Conservation (phyloP, 176 grass and related monocot species). For the Cocos nucifera region DNA sequence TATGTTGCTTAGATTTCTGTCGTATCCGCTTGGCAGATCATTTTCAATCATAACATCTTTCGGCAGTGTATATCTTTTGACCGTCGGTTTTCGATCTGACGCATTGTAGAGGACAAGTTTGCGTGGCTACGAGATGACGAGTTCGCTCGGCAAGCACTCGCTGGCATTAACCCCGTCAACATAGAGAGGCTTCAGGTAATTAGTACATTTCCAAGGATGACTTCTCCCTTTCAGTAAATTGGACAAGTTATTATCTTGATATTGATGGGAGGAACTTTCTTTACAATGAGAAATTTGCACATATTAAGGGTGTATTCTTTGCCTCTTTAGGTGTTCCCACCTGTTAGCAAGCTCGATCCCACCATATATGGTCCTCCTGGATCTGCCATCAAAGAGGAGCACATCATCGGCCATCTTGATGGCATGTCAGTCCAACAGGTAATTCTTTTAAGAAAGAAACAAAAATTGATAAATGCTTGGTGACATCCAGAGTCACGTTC, state of each 20-base stretch:
- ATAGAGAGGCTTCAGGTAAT: slow-evolving; percentile 79
- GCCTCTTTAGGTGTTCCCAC: slow-evolving; percentile 58
- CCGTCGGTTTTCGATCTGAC: background rate
- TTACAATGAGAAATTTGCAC: too few species aligned
- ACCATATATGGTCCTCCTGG: slow-evolving; percentile 61
- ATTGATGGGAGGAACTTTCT: too few species aligned
- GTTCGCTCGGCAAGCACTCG: slow-evolving; percentile 74
- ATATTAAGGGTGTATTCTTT: too few species aligned
- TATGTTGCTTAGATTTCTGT: too few species aligned
- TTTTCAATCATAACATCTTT: background rate
- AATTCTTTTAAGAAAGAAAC: background rate
- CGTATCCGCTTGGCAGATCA: too few species aligned
- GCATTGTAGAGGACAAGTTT: slow-evolving; percentile 80
- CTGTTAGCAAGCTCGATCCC: slow-evolving; percentile 71
- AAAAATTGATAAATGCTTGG: too few species aligned
- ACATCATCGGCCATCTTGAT: slow-evolving; percentile 59
- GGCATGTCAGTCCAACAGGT: slow-evolving; percentile 80
- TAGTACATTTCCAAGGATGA: too few species aligned
- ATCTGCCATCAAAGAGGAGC: slow-evolving; percentile 86
- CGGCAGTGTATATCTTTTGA: background rate
- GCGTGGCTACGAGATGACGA: slow-evolving; percentile 97
- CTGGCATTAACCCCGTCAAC: slow-evolving; percentile 90
- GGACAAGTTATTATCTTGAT: too few species aligned
- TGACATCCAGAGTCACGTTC: too few species aligned
- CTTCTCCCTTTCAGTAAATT: too few species aligned